phyloP scores from a whole-genome alignment of 2,329 filamentous ascomycete species.

The Zymoseptoria tritici region DNA sequence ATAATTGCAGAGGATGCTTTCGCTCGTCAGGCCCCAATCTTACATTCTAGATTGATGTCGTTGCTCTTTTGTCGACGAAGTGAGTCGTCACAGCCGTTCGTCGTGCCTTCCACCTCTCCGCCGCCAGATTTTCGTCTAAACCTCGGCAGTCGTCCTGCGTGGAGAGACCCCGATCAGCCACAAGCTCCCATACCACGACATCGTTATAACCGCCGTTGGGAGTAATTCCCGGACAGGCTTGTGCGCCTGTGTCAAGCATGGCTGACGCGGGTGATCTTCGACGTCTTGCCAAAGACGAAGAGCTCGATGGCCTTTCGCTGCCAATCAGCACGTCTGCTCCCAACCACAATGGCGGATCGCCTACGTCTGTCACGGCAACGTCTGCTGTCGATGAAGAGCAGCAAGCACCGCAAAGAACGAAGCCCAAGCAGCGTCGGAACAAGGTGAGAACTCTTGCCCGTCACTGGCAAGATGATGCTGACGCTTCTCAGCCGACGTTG shows the following conservation, averaged over 20 bases:
- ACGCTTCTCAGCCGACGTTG: not conserved
- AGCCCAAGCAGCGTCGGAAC: conserved; percentile 67
- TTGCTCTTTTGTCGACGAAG: not conserved
- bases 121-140: not conserved
- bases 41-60: too few relatives aligned
- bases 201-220: not conserved
- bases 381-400: not conserved
- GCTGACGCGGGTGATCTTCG: not conserved
- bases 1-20: too few relatives aligned
- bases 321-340: not conserved
- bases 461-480: not conserved
- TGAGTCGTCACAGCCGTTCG: not conserved
- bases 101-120: not conserved
- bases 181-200: not conserved
- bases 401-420: conserved; percentile 6
- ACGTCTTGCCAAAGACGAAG: not conserved
- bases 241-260: not conserved
- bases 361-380: not conserved
- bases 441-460: conserved; percentile 64
- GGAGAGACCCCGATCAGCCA: not conserved
- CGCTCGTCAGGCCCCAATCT: too few relatives aligned
- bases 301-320: not conserved
- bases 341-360: not conserved
- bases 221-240: not conserved
- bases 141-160: not conserved